phyloP scores from a whole-genome alignment of 495 filamentous ascomycete species.

The Lasiosphaeria hispida region DNA sequence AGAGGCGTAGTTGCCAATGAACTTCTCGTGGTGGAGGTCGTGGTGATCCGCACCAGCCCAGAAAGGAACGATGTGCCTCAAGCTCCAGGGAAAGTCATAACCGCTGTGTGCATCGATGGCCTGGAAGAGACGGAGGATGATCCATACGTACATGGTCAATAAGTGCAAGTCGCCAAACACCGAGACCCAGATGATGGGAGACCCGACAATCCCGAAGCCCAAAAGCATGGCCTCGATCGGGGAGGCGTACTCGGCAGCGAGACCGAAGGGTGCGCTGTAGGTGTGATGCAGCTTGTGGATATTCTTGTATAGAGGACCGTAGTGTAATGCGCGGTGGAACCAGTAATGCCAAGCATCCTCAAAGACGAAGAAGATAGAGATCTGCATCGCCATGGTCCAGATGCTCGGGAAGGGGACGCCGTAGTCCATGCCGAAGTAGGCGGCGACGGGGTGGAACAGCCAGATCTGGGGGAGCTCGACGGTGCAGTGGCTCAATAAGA shows the following conservation, averaged over 20 bases:
- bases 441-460: conserved; percentile 98
- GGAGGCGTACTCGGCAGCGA: conserved; percentile 96
- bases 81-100: conserved; percentile 96
- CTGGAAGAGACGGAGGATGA: conserved; percentile 88
- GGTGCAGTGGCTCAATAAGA: conserved; percentile 90
- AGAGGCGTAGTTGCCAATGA: conserved; percentile 96
- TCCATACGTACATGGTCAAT: conserved; percentile 97
- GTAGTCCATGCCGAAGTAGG: conserved; percentile 84
- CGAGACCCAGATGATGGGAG: conserved; percentile 81
- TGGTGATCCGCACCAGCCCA: conserved; percentile 98
- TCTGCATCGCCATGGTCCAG: conserved; percentile 86
- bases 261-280: conserved; percentile 94
- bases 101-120: conserved; percentile 96
- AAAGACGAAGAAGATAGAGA: conserved; percentile 89
- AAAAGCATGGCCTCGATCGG: conserved; percentile 97
- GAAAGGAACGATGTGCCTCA: conserved; percentile 94
- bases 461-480: conserved; percentile 98
- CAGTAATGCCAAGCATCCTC: conserved; percentile 99
- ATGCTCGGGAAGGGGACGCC: conserved; percentile 84
- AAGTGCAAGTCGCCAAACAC: conserved; percentile 86
- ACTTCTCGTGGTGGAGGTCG: conserved; percentile 93
- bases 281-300: conserved; percentile 99
- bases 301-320: conserved; percentile 87
- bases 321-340: conserved; percentile 90
- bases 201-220: conserved; percentile 84